Conservation (phyloP, 2,329 filamentous ascomycete genomes). For the Cladophialophora yegresii region DNA sequence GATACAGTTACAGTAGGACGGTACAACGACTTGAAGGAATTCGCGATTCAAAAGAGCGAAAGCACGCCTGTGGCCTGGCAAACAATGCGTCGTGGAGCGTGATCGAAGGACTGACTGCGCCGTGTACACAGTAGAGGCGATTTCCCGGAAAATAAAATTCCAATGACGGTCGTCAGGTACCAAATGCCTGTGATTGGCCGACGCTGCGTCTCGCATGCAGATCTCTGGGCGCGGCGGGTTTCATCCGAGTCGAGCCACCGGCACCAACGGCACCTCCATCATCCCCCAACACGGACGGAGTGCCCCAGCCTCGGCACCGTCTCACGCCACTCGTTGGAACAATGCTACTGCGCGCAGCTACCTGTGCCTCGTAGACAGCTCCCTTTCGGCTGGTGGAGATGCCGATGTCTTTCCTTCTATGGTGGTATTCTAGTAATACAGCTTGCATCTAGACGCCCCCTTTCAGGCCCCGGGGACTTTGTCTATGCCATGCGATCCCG, state of each 20-base stretch:
- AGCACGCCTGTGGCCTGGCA: background rate
- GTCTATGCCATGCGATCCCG: background rate
- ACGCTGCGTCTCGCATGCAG: conserved; percentile 6
- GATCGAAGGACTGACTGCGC: background rate
- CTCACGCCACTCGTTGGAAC: background rate
- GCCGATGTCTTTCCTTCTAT: background rate
- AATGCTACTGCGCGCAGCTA: background rate
- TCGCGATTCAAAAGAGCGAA: background rate
- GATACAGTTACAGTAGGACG: background rate
- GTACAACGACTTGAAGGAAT: background rate
- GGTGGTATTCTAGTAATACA: background rate
- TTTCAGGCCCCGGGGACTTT: background rate
- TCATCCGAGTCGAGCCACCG: conserved; percentile 28
- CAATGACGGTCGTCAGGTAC: conserved; percentile 18
- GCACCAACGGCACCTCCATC: background rate
- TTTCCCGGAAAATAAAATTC: conserved; percentile 13
- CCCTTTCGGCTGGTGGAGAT: no score
- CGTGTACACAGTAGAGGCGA: background rate
- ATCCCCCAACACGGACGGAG: no score
- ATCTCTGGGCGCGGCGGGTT: conserved; percentile 5
- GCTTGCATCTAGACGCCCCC: background rate
- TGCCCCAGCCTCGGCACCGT: no score
- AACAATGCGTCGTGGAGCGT: background rate
- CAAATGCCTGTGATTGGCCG: conserved; percentile 18
- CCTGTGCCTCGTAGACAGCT: background rate